Evolutionary conservation across 441 rosid species (phyloP), one percentile per base, ranked within the genome.

Genomic region (Pelargonium fulgidum): DNA sequence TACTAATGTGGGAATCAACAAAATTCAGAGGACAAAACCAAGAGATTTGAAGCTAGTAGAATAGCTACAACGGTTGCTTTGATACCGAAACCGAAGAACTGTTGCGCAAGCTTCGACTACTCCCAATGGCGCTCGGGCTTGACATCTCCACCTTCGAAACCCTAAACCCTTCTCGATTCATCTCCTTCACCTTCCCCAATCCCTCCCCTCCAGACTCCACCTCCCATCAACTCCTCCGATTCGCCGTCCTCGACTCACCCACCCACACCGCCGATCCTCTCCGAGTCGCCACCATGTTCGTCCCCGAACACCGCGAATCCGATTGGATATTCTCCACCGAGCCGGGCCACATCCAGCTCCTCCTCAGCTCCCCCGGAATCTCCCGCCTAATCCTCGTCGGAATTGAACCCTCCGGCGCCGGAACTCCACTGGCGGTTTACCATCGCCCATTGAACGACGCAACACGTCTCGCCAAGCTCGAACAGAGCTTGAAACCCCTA

Each of bases 251-350:
- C 71, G 96, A 92, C 80, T 86, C 95, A 1, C 95, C 93, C 7
- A 0, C 78, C 67, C 81, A 75, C 1, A 75, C 26, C 64, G 0
- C 61, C 0, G 78, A 74, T 2, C 62, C 81, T 7, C 80, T 85
- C 39, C 75, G 20, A 64, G 86, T 84, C 24, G 96, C 93, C 48
- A 89, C 85, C 72, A 82, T 86, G 70, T 71, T 86, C 72, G 94
- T 91, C 74, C 96, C 96, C 42, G 73, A 52, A 54, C 68, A 45
- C 66, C 90, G 96, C 77, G 92, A 91, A 72, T 65, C 81, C 33
- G 94, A 91, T 73, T 91, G 97, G 97, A 65, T 86, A 59, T 93
- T 91, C 83, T 86, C 87, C 76, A 85, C 94, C 13, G 96, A 93
- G 76, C 70, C 83, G 7, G 97, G 98, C 66, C 97, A 87, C 64